A percentile compares a stretch with the other conserved stretches of the same genome.
These are phyloP conservation scores for Lentinus brumalis DNA, from an alignment of 768 basidiomycete genomes.

Conservation along the genomic window DNA sequence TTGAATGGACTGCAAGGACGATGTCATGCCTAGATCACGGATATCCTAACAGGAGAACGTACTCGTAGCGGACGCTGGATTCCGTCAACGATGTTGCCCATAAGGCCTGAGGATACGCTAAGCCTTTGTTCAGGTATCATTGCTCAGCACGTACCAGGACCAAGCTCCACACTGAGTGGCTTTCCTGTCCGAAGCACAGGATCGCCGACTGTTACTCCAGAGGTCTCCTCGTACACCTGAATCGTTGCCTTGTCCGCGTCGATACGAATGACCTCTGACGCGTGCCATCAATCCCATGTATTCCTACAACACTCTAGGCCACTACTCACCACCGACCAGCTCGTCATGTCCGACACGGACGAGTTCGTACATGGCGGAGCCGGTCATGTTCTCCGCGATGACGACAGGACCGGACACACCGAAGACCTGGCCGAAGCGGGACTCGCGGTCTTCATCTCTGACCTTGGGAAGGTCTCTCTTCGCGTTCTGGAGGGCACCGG, in stretches of 20 bases:
- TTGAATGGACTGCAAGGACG: slow-evolving; percentile 71
- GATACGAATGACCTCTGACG: slow-evolving; percentile 97
- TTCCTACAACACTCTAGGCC: neutral
- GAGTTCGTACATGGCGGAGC: slow-evolving; percentile 96
- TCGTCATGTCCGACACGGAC: slow-evolving; percentile 99
- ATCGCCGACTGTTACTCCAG: slow-evolving; percentile 98
- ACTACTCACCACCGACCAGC: slow-evolving; percentile 83
- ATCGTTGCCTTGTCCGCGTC: slow-evolving; percentile 98
- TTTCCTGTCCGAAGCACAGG: slow-evolving; percentile 97
- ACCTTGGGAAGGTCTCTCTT: slow-evolving; percentile 87
- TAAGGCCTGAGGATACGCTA: slow-evolving; percentile 62
- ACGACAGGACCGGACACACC: slow-evolving; percentile 99
- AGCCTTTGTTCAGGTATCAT: slow-evolving; percentile 8
- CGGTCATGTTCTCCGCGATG: slow-evolving; percentile 94
- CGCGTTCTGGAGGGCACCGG: slow-evolving; percentile 91
- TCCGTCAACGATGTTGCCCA: slow-evolving; percentile 99
- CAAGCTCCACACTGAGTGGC: slow-evolving; percentile 95
- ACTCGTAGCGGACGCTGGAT: slow-evolving; percentile 92
- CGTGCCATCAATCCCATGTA: neutral
- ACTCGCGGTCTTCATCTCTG: slow-evolving; percentile 87
- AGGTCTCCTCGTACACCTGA: slow-evolving; percentile 99
- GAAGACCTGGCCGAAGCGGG: slow-evolving; percentile 83
- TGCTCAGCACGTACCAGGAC: slow-evolving; percentile 68
- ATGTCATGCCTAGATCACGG: slow-evolving; percentile 9
- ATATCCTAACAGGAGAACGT: slow-evolving; percentile 32